Conservation (phyloP, 176 grass and related monocot species). For the Raddia distichophylla region DNA sequence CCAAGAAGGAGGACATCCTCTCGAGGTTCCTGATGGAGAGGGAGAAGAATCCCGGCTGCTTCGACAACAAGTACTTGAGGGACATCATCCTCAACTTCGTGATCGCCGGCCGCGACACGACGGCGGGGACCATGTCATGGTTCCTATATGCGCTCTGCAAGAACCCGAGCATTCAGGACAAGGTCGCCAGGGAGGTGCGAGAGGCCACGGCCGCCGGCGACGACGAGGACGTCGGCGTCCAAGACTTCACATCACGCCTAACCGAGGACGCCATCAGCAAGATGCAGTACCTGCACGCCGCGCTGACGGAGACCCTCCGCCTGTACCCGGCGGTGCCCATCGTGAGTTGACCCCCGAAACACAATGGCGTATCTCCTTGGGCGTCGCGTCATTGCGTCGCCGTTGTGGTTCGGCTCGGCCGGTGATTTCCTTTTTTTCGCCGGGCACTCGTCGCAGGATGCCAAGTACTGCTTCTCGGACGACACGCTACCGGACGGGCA, state of each 20-base stretch:
- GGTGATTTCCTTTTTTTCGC: neutral
- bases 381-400: too few relatives aligned
- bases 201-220: constrained; percentile 22
- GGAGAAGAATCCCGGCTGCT: constrained; percentile 38
- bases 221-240: constrained; percentile 21
- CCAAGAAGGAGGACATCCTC: constrained; percentile 72
- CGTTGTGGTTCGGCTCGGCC: neutral
- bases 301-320: constrained; percentile 71
- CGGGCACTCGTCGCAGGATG: constrained; percentile 36
- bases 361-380: neutral
- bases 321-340: constrained; percentile 70
- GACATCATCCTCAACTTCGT: constrained; percentile 85
- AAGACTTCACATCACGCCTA: constrained; percentile 32
- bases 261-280: constrained; percentile 56
- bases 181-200: constrained; percentile 48
- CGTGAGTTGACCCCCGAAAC: constrained; percentile 35
- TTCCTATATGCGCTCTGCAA: constrained; percentile 59
- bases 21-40: constrained; percentile 68
- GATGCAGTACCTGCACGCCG: constrained; percentile 81
- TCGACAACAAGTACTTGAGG: constrained; percentile 64
- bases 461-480: constrained; percentile 69
- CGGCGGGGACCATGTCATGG: constrained; percentile 66
- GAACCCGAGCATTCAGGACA: constrained; percentile 52
- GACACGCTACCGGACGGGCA: constrained; percentile 77
- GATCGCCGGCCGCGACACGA: constrained; percentile 74